Conservation (phyloP, 2,329 filamentous ascomycete species). For the Sclerotiophoma versabilis region DNA sequence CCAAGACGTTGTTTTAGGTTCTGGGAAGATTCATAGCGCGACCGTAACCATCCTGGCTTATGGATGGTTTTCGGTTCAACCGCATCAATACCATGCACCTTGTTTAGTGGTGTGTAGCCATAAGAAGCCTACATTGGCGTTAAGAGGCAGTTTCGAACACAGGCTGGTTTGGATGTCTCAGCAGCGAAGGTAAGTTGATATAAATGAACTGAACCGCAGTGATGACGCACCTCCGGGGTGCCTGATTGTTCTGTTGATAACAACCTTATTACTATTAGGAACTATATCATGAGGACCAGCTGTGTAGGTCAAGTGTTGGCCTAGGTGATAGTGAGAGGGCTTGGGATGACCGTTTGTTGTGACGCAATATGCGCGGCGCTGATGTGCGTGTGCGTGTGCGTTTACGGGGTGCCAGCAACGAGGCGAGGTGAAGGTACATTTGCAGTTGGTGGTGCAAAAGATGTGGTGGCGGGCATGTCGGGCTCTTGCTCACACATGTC, state of each 20-base stretch:
- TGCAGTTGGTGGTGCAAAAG: too few relatives aligned
- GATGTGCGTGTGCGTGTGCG: background rate
- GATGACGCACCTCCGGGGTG: background rate
- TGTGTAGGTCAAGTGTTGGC: too few relatives aligned
- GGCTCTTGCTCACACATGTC: too few relatives aligned
- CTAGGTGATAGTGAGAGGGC: background rate
- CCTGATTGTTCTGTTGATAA: background rate
- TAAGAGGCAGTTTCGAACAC: background rate
- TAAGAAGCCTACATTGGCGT: too few relatives aligned
- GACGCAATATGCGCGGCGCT: background rate
- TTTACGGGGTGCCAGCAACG: background rate
- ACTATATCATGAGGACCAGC: background rate
- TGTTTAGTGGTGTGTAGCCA: too few relatives aligned
- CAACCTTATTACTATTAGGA: background rate
- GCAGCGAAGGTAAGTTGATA: background rate
- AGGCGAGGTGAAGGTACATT: background rate
- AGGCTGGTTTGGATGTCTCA: slow-evolving; percentile 5
- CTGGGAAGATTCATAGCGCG: background rate
- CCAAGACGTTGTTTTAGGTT: background rate
- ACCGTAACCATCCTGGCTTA: background rate
- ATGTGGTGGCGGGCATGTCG: too few relatives aligned
- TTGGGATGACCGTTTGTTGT: background rate
- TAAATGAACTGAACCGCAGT: slow-evolving; percentile 1
- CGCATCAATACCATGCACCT: background rate
- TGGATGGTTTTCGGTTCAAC: background rate